Conservation (phyloP, 139 green algal species). For the Chlorella ohadii region DNA sequence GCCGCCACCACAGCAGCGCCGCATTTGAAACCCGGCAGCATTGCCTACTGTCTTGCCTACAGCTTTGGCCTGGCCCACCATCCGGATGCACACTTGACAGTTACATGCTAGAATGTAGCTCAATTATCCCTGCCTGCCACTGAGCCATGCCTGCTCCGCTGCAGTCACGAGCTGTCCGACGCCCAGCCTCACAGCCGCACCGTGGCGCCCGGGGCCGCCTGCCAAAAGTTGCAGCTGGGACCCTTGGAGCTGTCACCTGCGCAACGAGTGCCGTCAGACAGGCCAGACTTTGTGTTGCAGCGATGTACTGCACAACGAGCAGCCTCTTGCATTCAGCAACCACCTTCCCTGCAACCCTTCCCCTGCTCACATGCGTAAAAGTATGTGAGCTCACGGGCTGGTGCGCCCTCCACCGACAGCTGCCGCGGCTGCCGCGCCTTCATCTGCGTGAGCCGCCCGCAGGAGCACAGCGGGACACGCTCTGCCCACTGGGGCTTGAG, state of each 20-base stretch:
- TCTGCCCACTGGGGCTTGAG: slow-evolving; percentile 33
- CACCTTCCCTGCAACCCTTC: background rate
- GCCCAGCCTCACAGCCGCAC: background rate
- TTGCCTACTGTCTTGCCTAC: background rate
- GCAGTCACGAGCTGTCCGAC: background rate
- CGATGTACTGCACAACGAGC: no score
- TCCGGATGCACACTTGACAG: no score
- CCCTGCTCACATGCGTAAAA: background rate
- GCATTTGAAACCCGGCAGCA: background rate
- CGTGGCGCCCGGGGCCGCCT: background rate
- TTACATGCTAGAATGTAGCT: no score
- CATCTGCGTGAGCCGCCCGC: slow-evolving; percentile 28
- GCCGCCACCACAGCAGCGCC: background rate
- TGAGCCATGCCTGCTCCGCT: no score
- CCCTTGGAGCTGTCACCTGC: slow-evolving; percentile 37
- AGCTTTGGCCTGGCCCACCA: no score
- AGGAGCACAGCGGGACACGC: slow-evolving; percentile 37
- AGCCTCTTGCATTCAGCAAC: background rate
- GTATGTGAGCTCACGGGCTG: background rate
- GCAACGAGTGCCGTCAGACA: no score
- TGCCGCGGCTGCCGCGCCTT: slow-evolving; percentile 17
- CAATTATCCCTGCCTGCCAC: no score
- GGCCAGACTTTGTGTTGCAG: no score
- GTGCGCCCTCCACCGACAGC: background rate
- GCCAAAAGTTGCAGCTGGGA: slow-evolving; percentile 34